Evolutionary conservation across 345 rosid species (phyloP).

Genomic region (Dipteronia sinensis): DNA sequence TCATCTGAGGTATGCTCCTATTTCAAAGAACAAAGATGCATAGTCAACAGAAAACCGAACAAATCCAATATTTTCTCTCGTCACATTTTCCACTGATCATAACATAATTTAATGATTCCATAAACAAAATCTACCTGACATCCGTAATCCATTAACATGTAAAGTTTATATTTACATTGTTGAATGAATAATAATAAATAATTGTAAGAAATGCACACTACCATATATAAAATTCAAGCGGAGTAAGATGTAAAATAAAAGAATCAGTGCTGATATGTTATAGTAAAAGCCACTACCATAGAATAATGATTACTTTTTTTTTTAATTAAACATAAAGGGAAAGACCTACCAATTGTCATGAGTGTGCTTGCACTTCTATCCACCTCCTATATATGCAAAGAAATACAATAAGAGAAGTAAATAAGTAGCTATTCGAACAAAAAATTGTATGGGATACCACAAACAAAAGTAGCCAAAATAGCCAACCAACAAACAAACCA

Average conservation of each 20-base stretch:
- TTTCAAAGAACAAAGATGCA: neutral
- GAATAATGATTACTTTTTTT: neutral
- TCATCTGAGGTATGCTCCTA: neutral
- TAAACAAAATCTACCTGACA: neutral
- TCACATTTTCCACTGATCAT: neutral
- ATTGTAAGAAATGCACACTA: too few species aligned
- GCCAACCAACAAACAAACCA: conserved; percentile 45
- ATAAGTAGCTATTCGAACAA: conserved; percentile 7
- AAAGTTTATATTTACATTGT: neutral
- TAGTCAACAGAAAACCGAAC: neutral
- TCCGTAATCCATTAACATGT: neutral
- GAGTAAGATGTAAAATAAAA: neutral
- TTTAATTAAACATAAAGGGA: neutral
- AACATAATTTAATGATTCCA: neutral
- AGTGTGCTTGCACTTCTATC: conserved; percentile 86
- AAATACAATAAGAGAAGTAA: conserved; percentile 9
- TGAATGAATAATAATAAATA: neutral
- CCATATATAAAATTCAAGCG: neutral
- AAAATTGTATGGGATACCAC: neutral
- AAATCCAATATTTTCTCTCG: neutral
- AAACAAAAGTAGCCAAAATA: too few species aligned
- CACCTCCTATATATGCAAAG: conserved; percentile 78
- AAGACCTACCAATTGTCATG: conserved; percentile 73
- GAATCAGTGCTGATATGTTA: conserved; percentile 2
- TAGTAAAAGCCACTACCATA: conserved; percentile 1